These are phyloP conservation scores for Heimioporus sp. DNA, from an alignment of 768 basidiomycete genomes.

Conservation along the genomic window DNA sequence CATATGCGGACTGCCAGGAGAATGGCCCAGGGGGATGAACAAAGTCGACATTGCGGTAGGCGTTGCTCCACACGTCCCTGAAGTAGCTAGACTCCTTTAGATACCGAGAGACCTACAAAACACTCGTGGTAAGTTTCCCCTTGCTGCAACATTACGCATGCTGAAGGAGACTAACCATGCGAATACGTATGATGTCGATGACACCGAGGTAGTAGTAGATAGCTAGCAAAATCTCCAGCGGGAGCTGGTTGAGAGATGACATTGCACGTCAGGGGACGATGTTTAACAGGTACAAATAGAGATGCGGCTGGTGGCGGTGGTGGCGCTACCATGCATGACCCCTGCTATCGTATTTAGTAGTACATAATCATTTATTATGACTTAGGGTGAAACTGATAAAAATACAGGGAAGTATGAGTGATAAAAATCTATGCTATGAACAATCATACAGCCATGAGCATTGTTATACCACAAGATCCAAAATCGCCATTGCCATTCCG, in stretches of 20 bases:
- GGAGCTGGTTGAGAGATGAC: neutral
- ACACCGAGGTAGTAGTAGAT: conserved; percentile 12
- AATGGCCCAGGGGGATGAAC: conserved; percentile 19
- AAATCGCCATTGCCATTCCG: too few species aligned
- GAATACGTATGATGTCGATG: conserved; percentile 15
- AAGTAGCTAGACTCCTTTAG: neutral
- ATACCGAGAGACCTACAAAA: neutral
- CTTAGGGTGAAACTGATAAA: too few species aligned
- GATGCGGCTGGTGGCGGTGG: too few species aligned
- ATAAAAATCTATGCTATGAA: too few species aligned
- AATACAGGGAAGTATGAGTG: too few species aligned
- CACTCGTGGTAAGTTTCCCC: neutral
- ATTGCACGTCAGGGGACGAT: too few species aligned
- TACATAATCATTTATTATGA: too few species aligned
- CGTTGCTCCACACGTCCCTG: conserved; percentile 15
- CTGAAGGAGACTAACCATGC: conserved; percentile 10
- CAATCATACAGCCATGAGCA: too few species aligned
- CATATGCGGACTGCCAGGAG: conserved; percentile 8
- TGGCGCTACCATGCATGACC: too few species aligned
- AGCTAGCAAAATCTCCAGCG: conserved; percentile 7
- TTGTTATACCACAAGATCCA: too few species aligned
- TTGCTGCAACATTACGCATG: neutral
- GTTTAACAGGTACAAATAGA: too few species aligned
- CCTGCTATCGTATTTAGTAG: too few species aligned
- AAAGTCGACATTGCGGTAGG: conserved; percentile 12